Percentiles rank a stretch among this genome's conserved stretches.
Evolutionary conservation across 768 basidiomycete species (phyloP).

Genomic region (Tulasnella sp.): DNA sequence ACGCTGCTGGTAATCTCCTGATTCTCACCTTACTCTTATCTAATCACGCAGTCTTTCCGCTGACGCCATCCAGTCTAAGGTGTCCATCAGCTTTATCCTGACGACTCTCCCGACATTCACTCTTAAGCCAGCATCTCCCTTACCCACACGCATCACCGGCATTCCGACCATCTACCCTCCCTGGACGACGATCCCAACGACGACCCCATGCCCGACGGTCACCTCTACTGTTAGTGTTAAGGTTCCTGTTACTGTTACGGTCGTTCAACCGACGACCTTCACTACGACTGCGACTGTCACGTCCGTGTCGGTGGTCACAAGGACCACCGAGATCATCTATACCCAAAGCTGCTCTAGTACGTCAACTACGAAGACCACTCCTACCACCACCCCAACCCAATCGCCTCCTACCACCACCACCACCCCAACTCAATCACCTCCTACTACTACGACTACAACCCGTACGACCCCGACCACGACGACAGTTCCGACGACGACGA

Average conservation of each 20-base stretch:
- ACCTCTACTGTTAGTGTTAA: not conserved
- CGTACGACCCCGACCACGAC: not conserved
- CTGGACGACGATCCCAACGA: not conserved
- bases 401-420: not conserved
- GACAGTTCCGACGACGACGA: not conserved
- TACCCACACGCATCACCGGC: not conserved
- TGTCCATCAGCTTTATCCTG: not conserved
- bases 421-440: not conserved
- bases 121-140: not conserved
- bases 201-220: not conserved
- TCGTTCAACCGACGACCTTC: not conserved
- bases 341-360: conserved; percentile 6
- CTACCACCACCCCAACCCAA: not conserved
- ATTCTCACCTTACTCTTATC: not conserved
- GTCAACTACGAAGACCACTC: not conserved
- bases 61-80: not conserved
- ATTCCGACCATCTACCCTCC: not conserved
- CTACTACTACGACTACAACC: not conserved
- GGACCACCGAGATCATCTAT: not conserved
- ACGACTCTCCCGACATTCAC: not conserved
- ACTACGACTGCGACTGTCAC: not conserved
- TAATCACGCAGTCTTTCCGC: not conserved
- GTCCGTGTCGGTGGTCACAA: not conserved
- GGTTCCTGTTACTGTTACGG: not conserved
- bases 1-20: not conserved